These are phyloP conservation scores for Tritrichomonas musculus DNA, from an alignment of 208 protist species.

Conservation along the genomic window DNA sequence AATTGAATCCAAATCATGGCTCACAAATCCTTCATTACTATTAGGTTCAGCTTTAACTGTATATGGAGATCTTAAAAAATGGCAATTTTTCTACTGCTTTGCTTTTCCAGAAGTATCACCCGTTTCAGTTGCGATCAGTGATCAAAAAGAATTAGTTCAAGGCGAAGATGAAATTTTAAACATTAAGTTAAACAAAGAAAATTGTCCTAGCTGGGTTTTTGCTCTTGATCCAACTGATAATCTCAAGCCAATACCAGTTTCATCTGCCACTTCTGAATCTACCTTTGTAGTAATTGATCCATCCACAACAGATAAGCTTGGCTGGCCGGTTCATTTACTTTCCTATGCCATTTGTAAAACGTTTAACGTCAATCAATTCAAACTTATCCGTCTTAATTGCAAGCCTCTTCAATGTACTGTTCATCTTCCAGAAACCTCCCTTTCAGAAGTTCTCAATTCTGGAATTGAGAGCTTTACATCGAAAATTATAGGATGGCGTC, in stretches of 20 bases:
- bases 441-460: too few species aligned
- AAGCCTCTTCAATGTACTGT: neutral
- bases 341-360: neutral
- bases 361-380: neutral
- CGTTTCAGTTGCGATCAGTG: slow-evolving; percentile 40
- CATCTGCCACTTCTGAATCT: neutral
- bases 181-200: neutral
- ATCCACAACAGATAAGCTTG: neutral
- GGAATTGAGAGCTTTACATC: too few species aligned
- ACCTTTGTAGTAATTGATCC: slow-evolving; percentile 30
- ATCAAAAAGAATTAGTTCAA: neutral
- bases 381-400: neutral
- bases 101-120: slow-evolving; percentile 69
- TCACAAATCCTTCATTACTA: slow-evolving; percentile 55
- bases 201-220: neutral
- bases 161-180: slow-evolving; percentile 24
- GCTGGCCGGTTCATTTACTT: neutral
- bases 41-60: slow-evolving; percentile 66
- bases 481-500: neutral
- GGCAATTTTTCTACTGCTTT: slow-evolving; percentile 79
- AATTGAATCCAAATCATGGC: neutral
- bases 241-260: neutral
- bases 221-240: neutral
- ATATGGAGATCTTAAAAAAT: slow-evolving; percentile 82
- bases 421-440: neutral